Base-by-base conservation (phyloP, 2,329 filamentous ascomycete genomes). In the Fusarium citri region DNA sequence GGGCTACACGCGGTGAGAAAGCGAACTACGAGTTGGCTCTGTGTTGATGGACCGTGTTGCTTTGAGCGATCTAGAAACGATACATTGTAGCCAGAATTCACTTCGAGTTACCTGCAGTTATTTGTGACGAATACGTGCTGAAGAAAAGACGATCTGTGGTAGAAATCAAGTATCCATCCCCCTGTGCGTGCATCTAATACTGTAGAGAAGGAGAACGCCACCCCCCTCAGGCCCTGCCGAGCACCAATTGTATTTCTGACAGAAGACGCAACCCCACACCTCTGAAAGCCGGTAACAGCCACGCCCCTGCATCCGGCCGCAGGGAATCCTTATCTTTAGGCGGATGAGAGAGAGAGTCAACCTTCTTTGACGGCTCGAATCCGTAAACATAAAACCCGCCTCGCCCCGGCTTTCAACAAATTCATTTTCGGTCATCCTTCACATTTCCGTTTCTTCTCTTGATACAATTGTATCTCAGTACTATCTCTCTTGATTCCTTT, bases 231-330 rank as follows among this genome's bases (percentile, higher is more conserved):
- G 45, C 40, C 60, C 40, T 63, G 55, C 49, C 64, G 53, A 57
- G n/a, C 40, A 37, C 67, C 72, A 73, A 73, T 73, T 57, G 51
- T 50, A 54, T 47, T 55, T 62, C 51, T 66, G 55, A 60, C 59
- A 40, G 56, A 46, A 41, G 31, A 51, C 41, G 22, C 9, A 58
- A 61, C 61, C 66, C 66, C 66, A 69, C 66, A 51, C 48, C 48
- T 37, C 10, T 69, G 55, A 28, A 63, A 67, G 68, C 72, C 71
- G 69, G 72, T 72, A 72, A 64, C 73, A 74, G 50, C 62, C 69
- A 75, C 73, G 73, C 73, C 73, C 73, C 73, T 75, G 73, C 73
- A 75, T 71, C 68, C 69, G 73, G 68, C 54, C 68, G 66, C 72
- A 72, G 66, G 59, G 62, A 59, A 53, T 57, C 66, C 73, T 74